Base-by-base conservation (phyloP, 2,329 filamentous ascomycete species). In the Phyllosticta ampelicida region DNA sequence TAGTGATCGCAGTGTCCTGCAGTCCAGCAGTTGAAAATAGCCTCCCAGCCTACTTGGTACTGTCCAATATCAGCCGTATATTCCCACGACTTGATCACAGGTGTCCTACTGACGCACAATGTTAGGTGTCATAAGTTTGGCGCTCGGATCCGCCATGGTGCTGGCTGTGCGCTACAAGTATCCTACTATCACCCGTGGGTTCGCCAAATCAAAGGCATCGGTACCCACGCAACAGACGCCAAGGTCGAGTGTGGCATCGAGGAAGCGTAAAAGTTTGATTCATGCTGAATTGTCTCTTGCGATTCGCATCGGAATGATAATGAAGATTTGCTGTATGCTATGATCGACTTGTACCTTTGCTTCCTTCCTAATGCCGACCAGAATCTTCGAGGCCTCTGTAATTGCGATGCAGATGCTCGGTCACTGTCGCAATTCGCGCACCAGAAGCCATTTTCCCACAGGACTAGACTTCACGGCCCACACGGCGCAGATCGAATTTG, bases 251-350 rank as follows among this genome's bases (percentile, higher is more conserved):
- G 53, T 21, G 29, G 48, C 10, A 59, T 53, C 10, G 57, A 59
- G 9, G 55, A 59, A 26, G 36, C 36, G 16, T n/a, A 44, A 44
- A 44, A 44, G 16, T 16, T 44, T 18, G 1, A 44, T n/a, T 8
- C 36, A 44, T n/a, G 36, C 36, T 16, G 36, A 16, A 4, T n/a
- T 18, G 16, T 59, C 53, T 48, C 57, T 59, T n/a, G 55, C 55
- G 5, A 44, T 59, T 9, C 48, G 57, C 18, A 55, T 59, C 20
- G 52, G 48, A 18, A 55, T 55, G 10, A 59, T 59, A 29, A 59
- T 59, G 53, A 49, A 50, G n/a, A 55, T 53, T 52, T 59, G 21
- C 23, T 59, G 57, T 59, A 55, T 28, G 55, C 51, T 18, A 9
- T 30, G 8, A 5, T 8, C 30, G 9, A 13, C 5, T 5, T 1